Evolutionary conservation across 768 basidiomycete species (phyloP).

Genomic region (Sarcomyxa edulis): DNA sequence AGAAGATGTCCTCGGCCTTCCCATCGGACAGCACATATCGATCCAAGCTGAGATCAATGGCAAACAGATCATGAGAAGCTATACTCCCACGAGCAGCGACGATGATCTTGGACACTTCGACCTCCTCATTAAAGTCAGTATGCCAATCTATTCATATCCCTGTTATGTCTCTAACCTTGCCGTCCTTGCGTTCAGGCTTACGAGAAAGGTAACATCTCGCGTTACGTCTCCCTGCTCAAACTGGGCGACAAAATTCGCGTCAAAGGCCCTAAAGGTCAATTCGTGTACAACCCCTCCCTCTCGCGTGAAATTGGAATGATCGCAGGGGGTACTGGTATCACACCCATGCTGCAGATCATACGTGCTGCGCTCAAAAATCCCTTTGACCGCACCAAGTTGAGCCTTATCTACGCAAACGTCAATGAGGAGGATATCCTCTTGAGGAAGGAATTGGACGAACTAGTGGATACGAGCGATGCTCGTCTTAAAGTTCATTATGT

Average conservation of each 20-base stretch:
- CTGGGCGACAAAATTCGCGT: slow-evolving; percentile 85
- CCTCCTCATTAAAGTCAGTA: slow-evolving; percentile 86
- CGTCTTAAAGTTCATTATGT: slow-evolving; percentile 84
- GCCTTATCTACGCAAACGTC: slow-evolving; percentile 96
- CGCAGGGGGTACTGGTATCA: slow-evolving; percentile 97
- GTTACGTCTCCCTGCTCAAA: slow-evolving; percentile 74
- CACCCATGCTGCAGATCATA: slow-evolving; percentile 98
- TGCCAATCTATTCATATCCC: slow-evolving; percentile 3
- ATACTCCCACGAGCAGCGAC: slow-evolving; percentile 93
- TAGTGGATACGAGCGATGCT: slow-evolving; percentile 51
- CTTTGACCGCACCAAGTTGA: slow-evolving; percentile 75
- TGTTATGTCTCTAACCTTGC: slow-evolving; percentile 5
- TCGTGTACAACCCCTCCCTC: slow-evolving; percentile 73
- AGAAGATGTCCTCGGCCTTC: slow-evolving; percentile 83
- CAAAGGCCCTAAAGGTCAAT: slow-evolving; percentile 96
- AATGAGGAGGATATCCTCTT: slow-evolving; percentile 90
- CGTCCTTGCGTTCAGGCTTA: slow-evolving; percentile 58
- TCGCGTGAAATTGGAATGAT: slow-evolving; percentile 91
- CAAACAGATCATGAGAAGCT: slow-evolving; percentile 85
- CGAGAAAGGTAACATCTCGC: slow-evolving; percentile 96
- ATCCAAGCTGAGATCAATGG: slow-evolving; percentile 87
- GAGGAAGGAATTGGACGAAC: slow-evolving; percentile 79
- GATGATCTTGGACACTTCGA: slow-evolving; percentile 93
- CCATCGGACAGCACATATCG: slow-evolving; percentile 95
- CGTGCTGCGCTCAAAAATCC: slow-evolving; percentile 89